Base-by-base conservation (phyloP, 345 rosid genomes). In the Gossypium sturtianum region DNA sequence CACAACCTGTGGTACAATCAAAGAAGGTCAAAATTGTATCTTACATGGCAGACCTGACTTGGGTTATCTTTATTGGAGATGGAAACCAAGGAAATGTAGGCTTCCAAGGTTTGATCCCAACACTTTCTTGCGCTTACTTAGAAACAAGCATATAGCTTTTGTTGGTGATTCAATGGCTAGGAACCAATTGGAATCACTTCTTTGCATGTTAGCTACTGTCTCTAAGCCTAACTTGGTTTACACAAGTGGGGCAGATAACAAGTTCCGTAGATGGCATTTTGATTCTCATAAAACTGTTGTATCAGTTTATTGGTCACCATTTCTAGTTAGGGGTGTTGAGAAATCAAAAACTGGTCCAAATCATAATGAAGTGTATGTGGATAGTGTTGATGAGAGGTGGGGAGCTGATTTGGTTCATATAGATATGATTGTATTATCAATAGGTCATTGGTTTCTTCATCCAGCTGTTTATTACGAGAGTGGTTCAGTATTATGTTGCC, bases 111-210 rank as follows among this genome's bases (percentile, higher is more conserved):
- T 95, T 74, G 91, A 93, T 9, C 86, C 98, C 17, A 71, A 65
- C 68, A 76, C 64, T 38, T 93, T 95, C 72, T 91, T 95, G 57
- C 59, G 82, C 72, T 80, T 95, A 7, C 76, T 89, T 74, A 80
- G 76, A 2, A 78, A 91, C 84, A 90, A 84, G 44, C 91, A 93
- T 75, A 64, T 93, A 41, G 98, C 99, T 60, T 93, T 95, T 77
- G 84, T 95, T 1, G 98, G 99, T 0, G 99, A 95, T 47, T 95
- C 98, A 25, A 88, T 95, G 93, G 97, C 98, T 49, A 93, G 99
- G 74, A 95, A 95, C 58, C 98, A 95, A 81, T 71, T 93, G 16
- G 98, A 95, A 84, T 95, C 99, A 17, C 96, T 95, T 45, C 78
- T 95, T 17, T 95, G 98, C 73, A 85, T 93, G 82, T 80, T 95